A percentile compares a stretch with the other conserved stretches of the same genome.
Evolutionary conservation across 2,329 filamentous ascomycete species (phyloP).

Genomic region (Trichophaea hybrida): DNA sequence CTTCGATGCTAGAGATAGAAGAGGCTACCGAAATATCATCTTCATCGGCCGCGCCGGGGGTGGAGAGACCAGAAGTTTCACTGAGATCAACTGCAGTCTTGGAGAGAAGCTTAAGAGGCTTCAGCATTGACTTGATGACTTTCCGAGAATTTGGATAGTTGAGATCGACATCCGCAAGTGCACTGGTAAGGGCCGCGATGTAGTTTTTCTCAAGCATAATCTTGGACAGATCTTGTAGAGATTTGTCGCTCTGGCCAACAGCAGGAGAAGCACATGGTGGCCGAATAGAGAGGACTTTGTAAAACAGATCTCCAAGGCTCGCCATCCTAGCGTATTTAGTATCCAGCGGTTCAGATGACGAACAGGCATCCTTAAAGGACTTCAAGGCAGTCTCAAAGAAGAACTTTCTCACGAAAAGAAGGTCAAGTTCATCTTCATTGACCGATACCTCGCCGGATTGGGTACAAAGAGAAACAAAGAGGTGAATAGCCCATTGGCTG

Average conservation of each 20-base stretch:
- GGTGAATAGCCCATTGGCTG: slow-evolving; percentile 69
- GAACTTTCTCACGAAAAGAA: slow-evolving; percentile 86
- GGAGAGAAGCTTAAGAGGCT: slow-evolving; percentile 74
- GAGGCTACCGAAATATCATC: slow-evolving; percentile 80
- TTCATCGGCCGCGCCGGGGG: slow-evolving; percentile 56
- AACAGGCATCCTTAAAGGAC: slow-evolving; percentile 75
- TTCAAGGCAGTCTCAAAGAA: slow-evolving; percentile 86
- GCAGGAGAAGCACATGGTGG: slow-evolving; percentile 34
- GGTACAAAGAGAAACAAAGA: slow-evolving; percentile 72
- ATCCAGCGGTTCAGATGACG: slow-evolving; percentile 66
- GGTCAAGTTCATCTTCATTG: slow-evolving; percentile 63
- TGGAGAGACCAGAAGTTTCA: slow-evolving; percentile 60
- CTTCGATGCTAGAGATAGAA: slow-evolving; percentile 75
- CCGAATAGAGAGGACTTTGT: slow-evolving; percentile 74
- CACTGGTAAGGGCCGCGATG: slow-evolving; percentile 71
- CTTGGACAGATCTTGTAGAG: slow-evolving; percentile 71
- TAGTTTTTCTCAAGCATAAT: slow-evolving; percentile 99
- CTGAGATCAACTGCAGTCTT: slow-evolving; percentile 77
- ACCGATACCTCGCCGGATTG: slow-evolving; percentile 68
- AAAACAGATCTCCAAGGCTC: slow-evolving; percentile 78
- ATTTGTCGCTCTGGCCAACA: slow-evolving; percentile 32
- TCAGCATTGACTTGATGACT: slow-evolving; percentile 89
- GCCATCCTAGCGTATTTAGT: slow-evolving; percentile 77
- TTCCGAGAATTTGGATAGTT: slow-evolving; percentile 77
- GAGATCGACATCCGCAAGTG: slow-evolving; percentile 88